Evolutionary conservation across 139 green algal species (phyloP).

Genomic region (Auxenochlorella pyrenoidosa): DNA sequence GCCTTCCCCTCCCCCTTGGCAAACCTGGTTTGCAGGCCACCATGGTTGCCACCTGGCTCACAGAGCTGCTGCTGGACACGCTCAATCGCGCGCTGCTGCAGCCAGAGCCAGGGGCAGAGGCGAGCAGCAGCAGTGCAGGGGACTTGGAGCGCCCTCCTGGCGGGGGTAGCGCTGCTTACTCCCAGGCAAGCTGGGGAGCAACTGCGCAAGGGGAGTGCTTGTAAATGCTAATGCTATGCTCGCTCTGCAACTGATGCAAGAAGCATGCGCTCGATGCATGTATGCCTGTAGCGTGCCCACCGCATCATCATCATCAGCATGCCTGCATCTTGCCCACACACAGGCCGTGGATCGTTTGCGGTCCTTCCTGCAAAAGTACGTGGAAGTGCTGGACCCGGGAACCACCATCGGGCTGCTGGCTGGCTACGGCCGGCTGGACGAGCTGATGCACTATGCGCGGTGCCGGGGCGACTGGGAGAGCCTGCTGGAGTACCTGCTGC

Average conservation of each 20-base stretch:
- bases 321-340: not conserved
- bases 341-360: not conserved
- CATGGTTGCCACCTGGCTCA: conserved; percentile 93
- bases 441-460: conserved; percentile 86
- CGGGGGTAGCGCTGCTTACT: conserved; percentile 2
- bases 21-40: conserved; percentile 67
- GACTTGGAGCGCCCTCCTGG: not conserved
- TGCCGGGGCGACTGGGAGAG: conserved; percentile 85
- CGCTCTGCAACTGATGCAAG: too few species aligned
- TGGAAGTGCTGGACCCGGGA: conserved; percentile 72
- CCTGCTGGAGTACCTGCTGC: conserved; percentile 86
- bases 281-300: too few species aligned
- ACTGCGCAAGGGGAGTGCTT: not conserved
- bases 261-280: too few species aligned
- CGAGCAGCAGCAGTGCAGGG: conserved; percentile 35
- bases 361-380: conserved; percentile 53
- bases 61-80: conserved; percentile 91
- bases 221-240: not conserved
- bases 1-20: not conserved
- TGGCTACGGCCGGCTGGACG: conserved; percentile 87
- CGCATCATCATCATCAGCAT: too few species aligned
- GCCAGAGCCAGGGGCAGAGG: not conserved
- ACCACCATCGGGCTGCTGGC: conserved; percentile 86
- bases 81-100: conserved; percentile 79
- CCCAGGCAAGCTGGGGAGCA: not conserved